These are phyloP conservation scores for Solanum ossicruentum DNA, from an alignment of 257 asterid genomes.

Conservation along the genomic window DNA sequence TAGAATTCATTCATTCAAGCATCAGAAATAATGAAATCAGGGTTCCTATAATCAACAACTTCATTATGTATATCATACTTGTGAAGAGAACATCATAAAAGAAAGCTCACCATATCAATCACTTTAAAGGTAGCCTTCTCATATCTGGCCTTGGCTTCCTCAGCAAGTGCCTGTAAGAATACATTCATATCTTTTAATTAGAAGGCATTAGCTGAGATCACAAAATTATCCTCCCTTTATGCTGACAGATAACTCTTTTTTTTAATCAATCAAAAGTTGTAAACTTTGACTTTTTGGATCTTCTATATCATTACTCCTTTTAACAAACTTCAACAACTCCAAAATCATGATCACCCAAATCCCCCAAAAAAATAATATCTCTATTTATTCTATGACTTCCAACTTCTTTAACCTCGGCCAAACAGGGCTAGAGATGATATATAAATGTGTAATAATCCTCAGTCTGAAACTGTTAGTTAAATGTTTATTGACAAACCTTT, in stretches of 20 bases:
- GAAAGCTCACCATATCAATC: constrained; percentile 58
- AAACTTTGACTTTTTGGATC: not conserved
- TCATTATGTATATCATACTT: not conserved
- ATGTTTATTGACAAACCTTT: constrained; percentile 31
- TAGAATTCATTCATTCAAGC: constrained; percentile 8
- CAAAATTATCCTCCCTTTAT: constrained; percentile 2
- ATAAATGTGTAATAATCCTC: not conserved
- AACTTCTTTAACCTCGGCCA: not conserved
- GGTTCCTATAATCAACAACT: not conserved
- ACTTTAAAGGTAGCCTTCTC: constrained; percentile 69
- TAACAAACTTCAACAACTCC: not conserved
- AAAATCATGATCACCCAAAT: not conserved
- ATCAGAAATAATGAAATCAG: not conserved
- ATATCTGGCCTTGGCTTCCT: constrained; percentile 90
- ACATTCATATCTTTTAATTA: not conserved
- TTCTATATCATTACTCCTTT: not conserved
- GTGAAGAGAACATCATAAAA: not conserved
- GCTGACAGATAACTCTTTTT: not conserved
- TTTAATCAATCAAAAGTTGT: not conserved
- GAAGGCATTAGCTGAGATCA: not conserved
- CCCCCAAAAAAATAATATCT: not conserved
- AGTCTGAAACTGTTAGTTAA: no score
- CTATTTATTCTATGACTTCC: not conserved
- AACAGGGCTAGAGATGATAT: not conserved
- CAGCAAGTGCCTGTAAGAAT: constrained; percentile 65